A percentile compares a stretch with the other conserved stretches of the same genome.
Conservation (phyloP, 495 filamentous ascomycete genomes). For the Aspergillus steynii region DNA sequence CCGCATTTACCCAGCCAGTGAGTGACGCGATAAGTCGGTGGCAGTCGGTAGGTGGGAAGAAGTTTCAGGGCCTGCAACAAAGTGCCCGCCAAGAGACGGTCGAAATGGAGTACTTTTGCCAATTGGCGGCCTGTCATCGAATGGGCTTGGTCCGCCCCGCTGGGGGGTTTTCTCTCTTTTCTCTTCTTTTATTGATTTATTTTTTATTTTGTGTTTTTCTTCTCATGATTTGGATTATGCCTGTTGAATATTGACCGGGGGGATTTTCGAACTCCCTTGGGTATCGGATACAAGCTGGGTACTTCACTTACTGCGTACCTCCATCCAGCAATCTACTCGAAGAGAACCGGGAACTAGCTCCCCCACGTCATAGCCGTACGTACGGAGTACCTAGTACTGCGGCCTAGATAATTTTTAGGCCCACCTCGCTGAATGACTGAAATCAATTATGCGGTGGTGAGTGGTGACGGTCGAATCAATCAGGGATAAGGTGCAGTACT, state of each 20-base stretch:
- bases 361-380: too few relatives aligned
- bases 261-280: background rate
- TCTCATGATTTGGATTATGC: background rate
- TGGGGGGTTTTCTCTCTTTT: conserved; percentile 3
- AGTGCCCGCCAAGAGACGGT: conserved; percentile 10
- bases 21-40: background rate
- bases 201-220: background rate
- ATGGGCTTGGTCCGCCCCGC: conserved; percentile 13
- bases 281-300: background rate
- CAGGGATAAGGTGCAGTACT: background rate
- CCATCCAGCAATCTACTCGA: too few relatives aligned
- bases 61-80: background rate
- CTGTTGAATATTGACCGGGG: too few relatives aligned
- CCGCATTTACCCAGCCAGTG: background rate
- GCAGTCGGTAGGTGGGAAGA: background rate
- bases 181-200: background rate
- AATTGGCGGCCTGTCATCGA: conserved; percentile 18
- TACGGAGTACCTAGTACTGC: too few relatives aligned
- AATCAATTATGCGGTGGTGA: too few relatives aligned
- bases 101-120: conserved; percentile 14
- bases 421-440: too few relatives aligned
- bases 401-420: too few relatives aligned
- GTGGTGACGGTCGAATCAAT: background rate
- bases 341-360: too few relatives aligned
- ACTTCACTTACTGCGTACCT: background rate